Evolutionary conservation across 2,329 filamentous ascomycete genomes (phyloP).

Genomic region (Ophiostoma perfectum): DNA sequence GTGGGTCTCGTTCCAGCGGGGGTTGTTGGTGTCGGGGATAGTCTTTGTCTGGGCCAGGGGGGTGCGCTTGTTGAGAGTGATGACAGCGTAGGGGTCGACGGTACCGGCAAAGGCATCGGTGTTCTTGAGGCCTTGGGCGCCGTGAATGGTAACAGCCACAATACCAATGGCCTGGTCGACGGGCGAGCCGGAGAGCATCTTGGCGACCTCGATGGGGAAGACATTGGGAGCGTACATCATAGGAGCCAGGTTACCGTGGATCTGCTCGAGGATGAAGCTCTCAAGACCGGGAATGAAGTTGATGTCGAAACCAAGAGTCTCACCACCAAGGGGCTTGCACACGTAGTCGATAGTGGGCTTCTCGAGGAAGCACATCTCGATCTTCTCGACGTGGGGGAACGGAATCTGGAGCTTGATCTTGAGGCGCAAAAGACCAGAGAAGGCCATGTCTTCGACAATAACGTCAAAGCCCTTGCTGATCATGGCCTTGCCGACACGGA

Average conservation of each 20-base stretch:
- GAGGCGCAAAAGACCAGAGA: constrained; percentile 89
- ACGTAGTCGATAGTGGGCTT: constrained; percentile 90
- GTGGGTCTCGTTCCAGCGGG: constrained; percentile 93
- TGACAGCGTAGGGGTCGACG: constrained; percentile 79
- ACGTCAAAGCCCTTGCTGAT: constrained; percentile 96
- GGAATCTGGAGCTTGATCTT: constrained; percentile 96
- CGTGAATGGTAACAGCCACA: constrained; percentile 82
- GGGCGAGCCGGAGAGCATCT: constrained; percentile 90
- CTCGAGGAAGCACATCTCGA: constrained; percentile 93
- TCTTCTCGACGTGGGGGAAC: constrained; percentile 89
- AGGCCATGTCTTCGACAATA: constrained; percentile 97
- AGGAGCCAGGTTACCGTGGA: constrained; percentile 85
- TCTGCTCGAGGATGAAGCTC: constrained; percentile 89
- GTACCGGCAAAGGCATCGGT: constrained; percentile 88
- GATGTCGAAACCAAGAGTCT: constrained; percentile 95
- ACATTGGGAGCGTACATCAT: constrained; percentile 99
- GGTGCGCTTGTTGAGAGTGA: constrained; percentile 78
- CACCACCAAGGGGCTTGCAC: constrained; percentile 93
- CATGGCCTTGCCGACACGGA: constrained; percentile 90
- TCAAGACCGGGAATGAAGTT: constrained; percentile 97
- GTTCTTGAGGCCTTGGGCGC: constrained; percentile 89
- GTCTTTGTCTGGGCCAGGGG: constrained; percentile 86
- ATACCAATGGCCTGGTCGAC: constrained; percentile 96
- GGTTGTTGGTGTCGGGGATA: constrained; percentile 75
- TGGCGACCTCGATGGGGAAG: constrained; percentile 96